Percentiles rank a stretch among this genome's conserved stretches.
These are phyloP conservation scores for Stellera chamaejasme DNA, from an alignment of 345 rosid species.

Conservation along the genomic window DNA sequence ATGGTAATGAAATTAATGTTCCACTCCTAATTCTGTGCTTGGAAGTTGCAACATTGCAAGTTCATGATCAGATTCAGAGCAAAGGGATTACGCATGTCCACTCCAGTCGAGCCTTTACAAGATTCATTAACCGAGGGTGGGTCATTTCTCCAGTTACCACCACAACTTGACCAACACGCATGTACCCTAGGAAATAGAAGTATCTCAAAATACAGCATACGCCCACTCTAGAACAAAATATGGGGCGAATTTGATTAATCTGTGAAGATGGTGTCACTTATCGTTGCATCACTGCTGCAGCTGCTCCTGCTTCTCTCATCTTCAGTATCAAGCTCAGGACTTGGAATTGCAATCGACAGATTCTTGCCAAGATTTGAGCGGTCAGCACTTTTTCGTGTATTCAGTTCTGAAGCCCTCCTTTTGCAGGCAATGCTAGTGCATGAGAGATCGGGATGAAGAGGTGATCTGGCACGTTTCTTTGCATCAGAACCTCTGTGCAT, in stretches of 20 bases:
- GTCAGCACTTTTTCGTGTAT: slow-evolving; percentile 7
- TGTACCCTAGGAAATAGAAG: too few relatives aligned
- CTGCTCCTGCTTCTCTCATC: slow-evolving; percentile 24
- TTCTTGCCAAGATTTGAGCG: slow-evolving; percentile 12
- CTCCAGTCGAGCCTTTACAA: too few relatives aligned
- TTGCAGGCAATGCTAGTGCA: not conserved
- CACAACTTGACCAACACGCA: too few relatives aligned
- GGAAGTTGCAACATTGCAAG: too few relatives aligned
- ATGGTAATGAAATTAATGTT: too few relatives aligned
- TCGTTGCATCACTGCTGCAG: slow-evolving; percentile 49
- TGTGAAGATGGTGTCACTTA: slow-evolving; percentile 33
- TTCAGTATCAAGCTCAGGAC: slow-evolving; percentile 16
- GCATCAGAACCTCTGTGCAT: slow-evolving; percentile 50
- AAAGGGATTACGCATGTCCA: too few relatives aligned
- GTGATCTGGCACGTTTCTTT: slow-evolving; percentile 18
- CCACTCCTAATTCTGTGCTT: too few relatives aligned
- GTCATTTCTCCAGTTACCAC: too few relatives aligned
- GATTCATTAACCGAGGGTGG: too few relatives aligned
- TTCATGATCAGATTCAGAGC: too few relatives aligned
- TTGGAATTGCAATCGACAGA: slow-evolving; percentile 27
- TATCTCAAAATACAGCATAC: too few relatives aligned
- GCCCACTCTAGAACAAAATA: slow-evolving; percentile 15
- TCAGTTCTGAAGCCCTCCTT: not conserved
- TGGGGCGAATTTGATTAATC: slow-evolving; percentile 17
- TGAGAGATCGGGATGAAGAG: not conserved